Percentiles rank a stretch among this genome's conserved stretches.
These are phyloP conservation scores for Nothophaeocryptopus gaeumannii DNA, from an alignment of 2,329 filamentous ascomycete genomes.

Conservation along the genomic window DNA sequence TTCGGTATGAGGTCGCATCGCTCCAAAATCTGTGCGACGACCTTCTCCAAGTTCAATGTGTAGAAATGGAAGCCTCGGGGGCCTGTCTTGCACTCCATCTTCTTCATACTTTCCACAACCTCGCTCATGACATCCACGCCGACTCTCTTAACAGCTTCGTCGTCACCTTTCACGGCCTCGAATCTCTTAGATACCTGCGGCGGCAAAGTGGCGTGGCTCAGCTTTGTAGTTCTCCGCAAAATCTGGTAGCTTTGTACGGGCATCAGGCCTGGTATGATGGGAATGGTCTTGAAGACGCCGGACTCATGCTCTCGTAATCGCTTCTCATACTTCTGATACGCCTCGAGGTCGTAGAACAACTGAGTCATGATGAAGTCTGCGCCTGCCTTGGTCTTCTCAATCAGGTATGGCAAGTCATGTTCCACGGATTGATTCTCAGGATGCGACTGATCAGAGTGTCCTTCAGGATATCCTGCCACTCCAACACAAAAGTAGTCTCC, in stretches of 20 bases:
- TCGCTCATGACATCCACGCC: constrained; percentile 82
- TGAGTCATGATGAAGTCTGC: constrained; percentile 99
- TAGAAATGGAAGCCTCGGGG: constrained; percentile 93
- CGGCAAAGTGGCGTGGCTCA: constrained; percentile 85
- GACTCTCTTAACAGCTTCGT: constrained; percentile 75
- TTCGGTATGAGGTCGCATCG: constrained; percentile 75
- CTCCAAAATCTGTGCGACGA: constrained; percentile 89
- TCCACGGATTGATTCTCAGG: constrained; percentile 68
- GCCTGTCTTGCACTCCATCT: constrained; percentile 51
- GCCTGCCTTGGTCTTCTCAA: constrained; percentile 86
- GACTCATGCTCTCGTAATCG: constrained; percentile 76
- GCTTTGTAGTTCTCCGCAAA: constrained; percentile 86
- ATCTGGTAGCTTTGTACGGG: constrained; percentile 97
- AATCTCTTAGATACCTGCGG: constrained; percentile 66
- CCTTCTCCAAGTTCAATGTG: constrained; percentile 93
- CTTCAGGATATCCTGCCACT: constrained; percentile 92
- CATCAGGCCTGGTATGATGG: constrained; percentile 94
- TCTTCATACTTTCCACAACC: constrained; percentile 74
- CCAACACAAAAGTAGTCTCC: constrained; percentile 96
- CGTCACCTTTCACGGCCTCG: constrained; percentile 71
- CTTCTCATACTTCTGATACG: constrained; percentile 77
- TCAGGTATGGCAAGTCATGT: constrained; percentile 76
- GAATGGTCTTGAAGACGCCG: constrained; percentile 78
- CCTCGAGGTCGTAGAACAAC: constrained; percentile 86
- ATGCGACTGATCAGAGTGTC: constrained; percentile 86